phyloP scores from a whole-genome alignment of 1,139 yeast species.

The Pichia sp. region DNA sequence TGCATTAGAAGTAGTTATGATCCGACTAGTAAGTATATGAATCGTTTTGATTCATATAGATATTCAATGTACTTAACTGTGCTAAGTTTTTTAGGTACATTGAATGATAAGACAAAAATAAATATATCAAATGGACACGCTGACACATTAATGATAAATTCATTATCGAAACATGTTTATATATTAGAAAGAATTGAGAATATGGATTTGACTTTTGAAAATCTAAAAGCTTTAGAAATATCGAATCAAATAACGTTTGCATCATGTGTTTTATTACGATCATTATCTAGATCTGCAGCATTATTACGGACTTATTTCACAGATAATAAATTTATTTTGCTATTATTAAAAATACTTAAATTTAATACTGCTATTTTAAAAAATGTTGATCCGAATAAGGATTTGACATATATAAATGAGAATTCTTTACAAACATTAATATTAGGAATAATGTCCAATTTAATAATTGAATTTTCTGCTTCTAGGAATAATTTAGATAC shows the following conservation, averaged over 20 bases:
- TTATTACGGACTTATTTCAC: slow-evolving; percentile 64
- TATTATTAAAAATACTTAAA: slow-evolving; percentile 38
- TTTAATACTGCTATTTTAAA: slow-evolving; percentile 29
- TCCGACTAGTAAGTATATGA: background rate
- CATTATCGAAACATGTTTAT: slow-evolving; percentile 2
- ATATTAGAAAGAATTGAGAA: background rate
- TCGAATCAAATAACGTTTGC: slow-evolving; percentile 31
- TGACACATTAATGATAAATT: background rate
- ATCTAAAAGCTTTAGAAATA: slow-evolving; percentile 29
- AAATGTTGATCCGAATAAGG: background rate
- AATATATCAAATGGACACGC: slow-evolving; percentile 1
- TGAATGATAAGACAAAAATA: slow-evolving; percentile 7
- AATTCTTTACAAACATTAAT: slow-evolving; percentile 50
- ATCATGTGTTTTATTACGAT: slow-evolving; percentile 55
- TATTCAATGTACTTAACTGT: slow-evolving; percentile 7
- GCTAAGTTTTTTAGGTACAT: slow-evolving; percentile 6
- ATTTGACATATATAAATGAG: slow-evolving; percentile 30
- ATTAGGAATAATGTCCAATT: slow-evolving; percentile 67
- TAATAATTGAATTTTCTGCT: slow-evolving; percentile 67
- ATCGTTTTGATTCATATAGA: background rate
- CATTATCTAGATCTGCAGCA: slow-evolving; percentile 70
- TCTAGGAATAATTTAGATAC: slow-evolving; percentile 2
- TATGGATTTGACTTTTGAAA: slow-evolving; percentile 6
- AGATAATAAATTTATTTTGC: slow-evolving; percentile 47
- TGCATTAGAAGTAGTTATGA: background rate